Conservation (phyloP, 805 yeast genomes). For the Phaffomyces opuntiae region DNA sequence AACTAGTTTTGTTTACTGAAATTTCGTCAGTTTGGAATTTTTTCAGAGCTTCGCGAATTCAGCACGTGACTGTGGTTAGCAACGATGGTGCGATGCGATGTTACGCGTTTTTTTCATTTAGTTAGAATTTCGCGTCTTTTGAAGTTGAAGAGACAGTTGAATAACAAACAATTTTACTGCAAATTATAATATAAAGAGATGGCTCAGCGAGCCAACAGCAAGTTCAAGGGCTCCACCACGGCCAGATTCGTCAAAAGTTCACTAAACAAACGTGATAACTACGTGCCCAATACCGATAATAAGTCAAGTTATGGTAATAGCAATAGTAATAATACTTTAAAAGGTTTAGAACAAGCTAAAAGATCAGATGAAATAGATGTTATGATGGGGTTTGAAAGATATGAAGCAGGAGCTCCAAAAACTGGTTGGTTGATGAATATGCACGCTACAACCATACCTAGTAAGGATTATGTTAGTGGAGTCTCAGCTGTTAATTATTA, state of each 20-base stretch:
- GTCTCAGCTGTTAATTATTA: slow-evolving; percentile 89
- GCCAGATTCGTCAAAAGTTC: slow-evolving; percentile 46
- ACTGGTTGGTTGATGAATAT: slow-evolving; percentile 92
- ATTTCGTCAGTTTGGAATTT: not conserved
- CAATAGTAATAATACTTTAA: slow-evolving; percentile 1
- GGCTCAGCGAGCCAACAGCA: not conserved
- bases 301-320: slow-evolving; percentile 12
- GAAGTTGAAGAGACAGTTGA: too few relatives aligned
- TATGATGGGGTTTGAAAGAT: slow-evolving; percentile 83
- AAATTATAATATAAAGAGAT: not conserved
- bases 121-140: too few relatives aligned
- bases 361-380: slow-evolving; percentile 66
- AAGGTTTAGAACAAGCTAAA: slow-evolving; percentile 41
- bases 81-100: too few relatives aligned
- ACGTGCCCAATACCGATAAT: slow-evolving; percentile 26
- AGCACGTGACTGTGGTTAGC: too few relatives aligned
- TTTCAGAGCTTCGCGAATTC: too few relatives aligned
- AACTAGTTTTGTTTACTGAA: not conserved
- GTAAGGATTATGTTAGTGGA: slow-evolving; percentile 55
- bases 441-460: slow-evolving; percentile 76
- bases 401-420: slow-evolving; percentile 59
- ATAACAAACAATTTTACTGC: too few relatives aligned
- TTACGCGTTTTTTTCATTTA: too few relatives aligned
- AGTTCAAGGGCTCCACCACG: slow-evolving; percentile 41
- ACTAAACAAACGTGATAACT: slow-evolving; percentile 15